Evolutionary conservation across 2,329 filamentous ascomycete genomes (phyloP), one percentile per base, ranked within the genome.

Genomic region (Tolypocladium guangdongense): DNA sequence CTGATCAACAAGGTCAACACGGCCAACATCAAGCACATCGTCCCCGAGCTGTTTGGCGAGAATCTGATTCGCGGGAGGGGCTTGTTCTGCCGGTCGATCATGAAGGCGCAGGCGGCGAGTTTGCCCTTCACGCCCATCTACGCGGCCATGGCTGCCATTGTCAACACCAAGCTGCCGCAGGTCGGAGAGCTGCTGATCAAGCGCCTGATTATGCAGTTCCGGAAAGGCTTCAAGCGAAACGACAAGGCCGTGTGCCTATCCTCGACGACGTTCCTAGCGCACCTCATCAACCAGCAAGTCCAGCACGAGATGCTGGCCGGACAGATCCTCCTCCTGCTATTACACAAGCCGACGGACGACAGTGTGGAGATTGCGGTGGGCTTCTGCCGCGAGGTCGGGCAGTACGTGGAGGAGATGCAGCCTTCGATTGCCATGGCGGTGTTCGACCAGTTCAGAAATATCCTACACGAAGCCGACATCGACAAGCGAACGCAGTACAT

Each of bases 1-100:
- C 75, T 99, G 59, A 96, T 99, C 78, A 99, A 99, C 80, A 99
- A 99, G 76, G 88, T 96, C 76, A 97, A 97, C 71, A 88, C 92
- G 53, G 89, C 88, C 36, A 99, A 99, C 70, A 97, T 99, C 78
- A 97, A 99, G 72, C 82, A 88, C 66, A 96, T 99, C 57, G 90
- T 97, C 27, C 92, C 92, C 2, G 93, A 99, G 72, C 78, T 99
- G 47, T 99, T 99, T 71, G 83, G 84, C 50, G 93, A 99, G 76
- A 99, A 99, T 67, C 72, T 99, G 62, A 78, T 99, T 41, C 86
- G 93, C 54, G 93, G 93, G 7, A 81, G 93, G 55, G 93, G 93
- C 22, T 73, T 99, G 56, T 96, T 97, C 70, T 96, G 92, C 72
- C 82, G 93, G 58, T 92, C 89, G 62, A 93, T 99, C 64, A 96